Conservation (phyloP, 2,329 filamentous ascomycete species). For the Epichloe amarillans region DNA sequence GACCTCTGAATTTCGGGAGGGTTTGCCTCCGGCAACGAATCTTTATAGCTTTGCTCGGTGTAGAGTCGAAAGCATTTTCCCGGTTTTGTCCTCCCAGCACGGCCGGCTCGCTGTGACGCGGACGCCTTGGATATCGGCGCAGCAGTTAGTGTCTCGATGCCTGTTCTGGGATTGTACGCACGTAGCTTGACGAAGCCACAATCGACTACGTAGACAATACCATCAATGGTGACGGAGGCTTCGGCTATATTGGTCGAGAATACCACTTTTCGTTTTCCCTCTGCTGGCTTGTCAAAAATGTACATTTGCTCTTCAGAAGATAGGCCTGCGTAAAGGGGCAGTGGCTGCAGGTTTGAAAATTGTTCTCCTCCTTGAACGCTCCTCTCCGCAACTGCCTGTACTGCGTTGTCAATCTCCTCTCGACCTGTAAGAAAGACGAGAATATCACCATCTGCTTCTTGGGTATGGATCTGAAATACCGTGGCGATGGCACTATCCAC, state of each 20-base stretch:
- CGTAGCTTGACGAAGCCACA: conserved; percentile 83
- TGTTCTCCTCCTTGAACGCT: conserved; percentile 40
- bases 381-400: conserved; percentile 68
- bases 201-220: conserved; percentile 83
- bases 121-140: conserved; percentile 81
- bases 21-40: conserved; percentile 52
- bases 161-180: conserved; percentile 69
- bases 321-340: conserved; percentile 82
- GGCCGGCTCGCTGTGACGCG: conserved; percentile 79
- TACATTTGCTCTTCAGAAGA: conserved; percentile 89
- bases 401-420: conserved; percentile 76
- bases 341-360: conserved; percentile 18
- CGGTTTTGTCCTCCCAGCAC: conserved; percentile 76
- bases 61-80: conserved; percentile 94
- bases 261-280: conserved; percentile 79
- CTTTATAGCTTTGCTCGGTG: conserved; percentile 57
- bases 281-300: conserved; percentile 73
- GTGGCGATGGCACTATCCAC: conserved; percentile 70
- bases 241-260: conserved; percentile 94
- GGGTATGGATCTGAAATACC: conserved; percentile 74
- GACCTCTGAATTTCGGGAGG: conserved; percentile 85
- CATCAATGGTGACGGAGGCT: conserved; percentile 87
- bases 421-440: conserved; percentile 84
- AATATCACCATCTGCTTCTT: conserved; percentile 73
- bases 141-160: conserved; percentile 76